These are phyloP conservation scores for Pythium biforme DNA, from an alignment of 352 stramenopile genomes.

Conservation along the genomic window DNA sequence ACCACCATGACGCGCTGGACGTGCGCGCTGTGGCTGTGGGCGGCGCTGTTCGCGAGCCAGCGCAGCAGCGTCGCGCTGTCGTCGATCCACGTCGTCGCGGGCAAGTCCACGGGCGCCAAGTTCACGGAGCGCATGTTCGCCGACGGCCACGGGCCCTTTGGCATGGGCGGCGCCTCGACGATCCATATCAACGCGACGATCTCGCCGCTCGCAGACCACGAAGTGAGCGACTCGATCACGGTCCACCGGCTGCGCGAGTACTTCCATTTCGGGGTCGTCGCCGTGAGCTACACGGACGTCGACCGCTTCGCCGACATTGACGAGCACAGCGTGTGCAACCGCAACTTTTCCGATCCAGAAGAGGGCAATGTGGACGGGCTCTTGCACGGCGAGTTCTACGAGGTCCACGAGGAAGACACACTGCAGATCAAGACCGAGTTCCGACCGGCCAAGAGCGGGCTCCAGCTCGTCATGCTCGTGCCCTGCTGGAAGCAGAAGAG, in stretches of 20 bases:
- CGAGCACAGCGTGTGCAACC: constrained; percentile 51
- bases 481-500: constrained; percentile 85
- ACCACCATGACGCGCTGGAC: constrained; percentile 8
- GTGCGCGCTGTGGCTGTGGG: constrained; percentile 29
- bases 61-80: constrained; percentile 32
- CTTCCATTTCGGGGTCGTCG: constrained; percentile 73
- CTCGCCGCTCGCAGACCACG: constrained; percentile 42
- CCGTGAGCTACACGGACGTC: constrained; percentile 59
- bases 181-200: constrained; percentile 52
- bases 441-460: constrained; percentile 41
- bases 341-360: constrained; percentile 54
- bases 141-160: constrained; percentile 52
- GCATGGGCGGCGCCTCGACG: constrained; percentile 42
- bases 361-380: constrained; percentile 37
- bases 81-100: constrained; percentile 63
- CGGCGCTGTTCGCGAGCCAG: constrained; percentile 29
- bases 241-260: constrained; percentile 70
- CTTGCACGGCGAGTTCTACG: constrained; percentile 62
- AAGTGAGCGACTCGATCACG: constrained; percentile 70
- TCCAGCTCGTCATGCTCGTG: constrained; percentile 70
- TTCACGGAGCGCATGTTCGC: constrained; percentile 84
- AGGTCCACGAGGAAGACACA: constrained; percentile 35
- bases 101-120: constrained; percentile 53
- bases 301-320: constrained; percentile 44
- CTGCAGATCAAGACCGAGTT: constrained; percentile 54